These are phyloP conservation scores for Cubamyces sp. DNA, from an alignment of 768 basidiomycete genomes.

Conservation along the genomic window DNA sequence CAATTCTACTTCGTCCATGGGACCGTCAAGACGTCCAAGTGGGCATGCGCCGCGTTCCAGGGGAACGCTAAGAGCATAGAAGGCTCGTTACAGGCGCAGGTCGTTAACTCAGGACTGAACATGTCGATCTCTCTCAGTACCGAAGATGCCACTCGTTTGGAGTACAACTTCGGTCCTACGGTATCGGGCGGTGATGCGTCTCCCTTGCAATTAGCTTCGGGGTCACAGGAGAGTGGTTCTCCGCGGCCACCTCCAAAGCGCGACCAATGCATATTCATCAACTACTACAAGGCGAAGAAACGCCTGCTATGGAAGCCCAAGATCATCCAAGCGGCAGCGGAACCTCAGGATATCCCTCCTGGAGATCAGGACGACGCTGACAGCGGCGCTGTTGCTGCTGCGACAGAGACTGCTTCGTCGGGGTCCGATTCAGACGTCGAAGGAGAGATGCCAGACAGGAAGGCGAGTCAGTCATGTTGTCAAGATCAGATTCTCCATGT, in stretches of 20 bases:
- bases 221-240: too few species aligned
- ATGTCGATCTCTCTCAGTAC: neutral
- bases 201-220: too few species aligned
- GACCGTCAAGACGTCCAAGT: constrained; percentile 16
- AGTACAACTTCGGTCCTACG: constrained; percentile 4
- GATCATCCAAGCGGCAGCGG: constrained; percentile 20
- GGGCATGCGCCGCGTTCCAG: constrained; percentile 2
- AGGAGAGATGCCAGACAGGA: neutral
- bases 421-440: constrained; percentile 1
- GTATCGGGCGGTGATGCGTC: too few species aligned
- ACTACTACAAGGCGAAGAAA: constrained; percentile 25
- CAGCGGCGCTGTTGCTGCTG: neutral
- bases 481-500: neutral
- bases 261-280: constrained; percentile 23
- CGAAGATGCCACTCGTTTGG: neutral
- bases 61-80: neutral
- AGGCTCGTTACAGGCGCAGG: neutral
- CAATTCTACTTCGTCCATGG: constrained; percentile 18
- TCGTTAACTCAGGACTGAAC: neutral
- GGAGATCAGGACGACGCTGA: neutral
- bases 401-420: neutral
- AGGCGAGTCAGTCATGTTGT: too few species aligned
- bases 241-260: neutral
- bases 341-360: constrained; percentile 14
- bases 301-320: neutral